Base-by-base conservation (phyloP, 257 asterid species). In the Asclepias syriaca region DNA sequence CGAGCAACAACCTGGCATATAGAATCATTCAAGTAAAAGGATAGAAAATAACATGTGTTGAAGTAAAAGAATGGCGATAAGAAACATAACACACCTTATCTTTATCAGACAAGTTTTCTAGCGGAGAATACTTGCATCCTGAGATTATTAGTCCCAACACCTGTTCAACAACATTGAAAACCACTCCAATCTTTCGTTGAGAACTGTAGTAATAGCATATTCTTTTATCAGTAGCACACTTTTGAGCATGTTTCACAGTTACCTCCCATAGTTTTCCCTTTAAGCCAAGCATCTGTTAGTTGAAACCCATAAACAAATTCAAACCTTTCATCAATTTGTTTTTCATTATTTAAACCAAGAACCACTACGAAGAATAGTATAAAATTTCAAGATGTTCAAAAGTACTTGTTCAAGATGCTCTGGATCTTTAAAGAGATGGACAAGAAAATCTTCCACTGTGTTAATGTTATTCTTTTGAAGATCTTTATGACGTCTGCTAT, bases 361-460 rank as follows among this genome's bases (percentile, higher is more conserved):
- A 64, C 27, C 39, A 63, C 18, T 18, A 24, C 0, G 68, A 63
- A 63, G 24, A 37, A 43, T 11, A 8, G 1, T 29, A 32, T 7
- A 12, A 6, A 61, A 32, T 50, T 56, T 29, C 70, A 63, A 21
- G 43, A 34, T 34, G 2, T 34, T 34, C 5, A 4, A 4, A 66
- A 14, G 66, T 66, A 74, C 77, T 16, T 24, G 27, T 74, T 65
- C 18, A 70, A 74, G 77, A 18, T 64, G n/a, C 50, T 65, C 58
- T 5, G 72, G 77, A 51, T 74, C 53, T 51, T 11, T 55, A 10
- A 49, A 65, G 32, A 51, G 72, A 16, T 51, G 27, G 16, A n/a
- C 29, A 70, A 74, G 77, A 39, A 74, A 74, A 49, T 74, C 72
- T 70, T 66, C 29, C 66, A 74, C 77, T 29, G 48, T 74, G 29